Conservation (phyloP, 352 stramenopile genomes). For the Aphanomyces euteiches region DNA sequence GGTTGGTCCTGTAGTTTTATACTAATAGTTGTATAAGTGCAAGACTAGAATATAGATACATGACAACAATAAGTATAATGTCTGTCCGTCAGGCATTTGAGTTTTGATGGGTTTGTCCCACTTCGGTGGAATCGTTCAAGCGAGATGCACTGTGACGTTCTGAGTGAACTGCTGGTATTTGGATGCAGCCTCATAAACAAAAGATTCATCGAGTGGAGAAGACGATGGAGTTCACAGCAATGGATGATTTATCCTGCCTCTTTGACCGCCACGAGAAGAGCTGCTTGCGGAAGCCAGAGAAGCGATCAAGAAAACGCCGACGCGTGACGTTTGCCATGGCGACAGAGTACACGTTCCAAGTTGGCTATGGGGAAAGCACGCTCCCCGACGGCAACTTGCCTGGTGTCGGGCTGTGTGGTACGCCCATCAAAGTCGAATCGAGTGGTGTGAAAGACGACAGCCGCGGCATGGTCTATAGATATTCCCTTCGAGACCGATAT, state of each 20-base stretch:
- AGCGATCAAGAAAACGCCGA: not conserved
- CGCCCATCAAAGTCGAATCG: not conserved
- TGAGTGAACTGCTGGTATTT: too few species aligned
- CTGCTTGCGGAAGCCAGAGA: not conserved
- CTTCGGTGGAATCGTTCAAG: too few species aligned
- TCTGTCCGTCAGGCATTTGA: too few species aligned
- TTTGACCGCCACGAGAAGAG: not conserved
- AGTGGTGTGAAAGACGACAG: not conserved
- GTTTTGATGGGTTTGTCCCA: too few species aligned
- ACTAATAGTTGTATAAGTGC: too few species aligned
- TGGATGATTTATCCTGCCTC: not conserved
- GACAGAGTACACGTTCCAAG: conserved; percentile 1
- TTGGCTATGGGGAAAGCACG: not conserved
- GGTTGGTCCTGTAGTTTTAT: too few species aligned
- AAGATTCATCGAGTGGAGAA: not conserved
- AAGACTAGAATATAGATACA: too few species aligned
- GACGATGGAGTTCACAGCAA: not conserved
- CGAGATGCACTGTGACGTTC: too few species aligned
- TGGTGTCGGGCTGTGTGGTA: not conserved
- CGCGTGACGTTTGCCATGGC: not conserved
- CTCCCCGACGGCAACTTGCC: not conserved
- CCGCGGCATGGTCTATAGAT: not conserved
- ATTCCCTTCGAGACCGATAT: not conserved
- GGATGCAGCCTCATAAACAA: too few species aligned
- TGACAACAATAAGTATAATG: too few species aligned